A percentile compares a stretch with the other conserved stretches of the same genome.
phyloP scores from a whole-genome alignment of 2,329 filamentous ascomycete species.

The Fusarium sp. region DNA sequence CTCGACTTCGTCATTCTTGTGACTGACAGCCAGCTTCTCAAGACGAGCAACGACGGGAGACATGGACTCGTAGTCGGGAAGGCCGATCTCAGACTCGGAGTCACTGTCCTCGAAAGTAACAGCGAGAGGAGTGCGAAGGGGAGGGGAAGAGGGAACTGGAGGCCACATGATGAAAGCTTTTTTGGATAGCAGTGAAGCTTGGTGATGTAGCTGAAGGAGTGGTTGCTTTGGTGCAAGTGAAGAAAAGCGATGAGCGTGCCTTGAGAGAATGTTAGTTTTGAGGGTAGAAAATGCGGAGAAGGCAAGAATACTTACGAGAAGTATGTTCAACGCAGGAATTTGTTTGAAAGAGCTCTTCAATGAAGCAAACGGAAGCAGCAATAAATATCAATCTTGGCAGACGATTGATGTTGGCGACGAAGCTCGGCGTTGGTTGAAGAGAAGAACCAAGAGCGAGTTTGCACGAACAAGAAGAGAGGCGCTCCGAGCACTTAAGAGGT shows the following conservation, averaged over 20 bases:
- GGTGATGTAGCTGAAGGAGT: not conserved
- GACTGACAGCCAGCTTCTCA: slow-evolving; percentile 12
- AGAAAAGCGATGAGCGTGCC: not conserved
- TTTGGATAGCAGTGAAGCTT: not conserved
- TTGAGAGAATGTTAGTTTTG: slow-evolving; percentile 2
- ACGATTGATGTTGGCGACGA: not conserved
- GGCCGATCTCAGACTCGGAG: slow-evolving; percentile 5
- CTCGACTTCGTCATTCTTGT: slow-evolving; percentile 9
- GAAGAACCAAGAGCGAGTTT: not conserved
- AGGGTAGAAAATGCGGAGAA: not conserved
- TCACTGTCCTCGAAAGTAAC: slow-evolving; percentile 14
- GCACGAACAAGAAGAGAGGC: not conserved
- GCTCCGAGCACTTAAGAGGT: not conserved
- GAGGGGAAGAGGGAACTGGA: slow-evolving; percentile 2
- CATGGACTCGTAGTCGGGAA: slow-evolving; percentile 13
- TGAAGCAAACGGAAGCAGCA: not conserved
- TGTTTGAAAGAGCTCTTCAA: not conserved
- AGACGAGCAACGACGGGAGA: slow-evolving; percentile 22
- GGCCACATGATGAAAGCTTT: slow-evolving; percentile 9
- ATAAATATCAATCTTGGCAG: not conserved
- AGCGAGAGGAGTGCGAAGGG: slow-evolving; percentile 8
- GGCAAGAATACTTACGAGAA: slow-evolving; percentile 17
- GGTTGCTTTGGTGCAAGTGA: not conserved
- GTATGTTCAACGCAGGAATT: not conserved
- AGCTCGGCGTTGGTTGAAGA: not conserved